Evolutionary conservation across 1,284 basidiomycete species (phyloP), one percentile per base, ranked within the genome.

Genomic region (Entoloma clypeatum): DNA sequence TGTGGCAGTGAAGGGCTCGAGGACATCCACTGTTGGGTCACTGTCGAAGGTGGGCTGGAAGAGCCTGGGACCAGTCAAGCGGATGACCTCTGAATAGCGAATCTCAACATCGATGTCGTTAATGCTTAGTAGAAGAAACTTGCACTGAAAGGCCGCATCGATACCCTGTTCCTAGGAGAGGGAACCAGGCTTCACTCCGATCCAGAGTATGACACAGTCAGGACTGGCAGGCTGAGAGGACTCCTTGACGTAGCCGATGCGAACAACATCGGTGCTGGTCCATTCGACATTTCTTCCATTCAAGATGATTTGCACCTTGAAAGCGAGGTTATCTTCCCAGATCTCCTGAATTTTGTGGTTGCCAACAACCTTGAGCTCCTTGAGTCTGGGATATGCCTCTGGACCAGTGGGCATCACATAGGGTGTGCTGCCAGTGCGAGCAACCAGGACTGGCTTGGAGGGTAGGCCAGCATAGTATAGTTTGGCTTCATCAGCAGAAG

Each of bases 1-100:
- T 6, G 56, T 39, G 14, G 58, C 26, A 28, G 64, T 64, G 21
- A 68, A 47, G 17, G 60, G 60, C 14, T 48, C 38, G 43, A 53
- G 52, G 28, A 62, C 45, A 21, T 58, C 54, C 13, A 41, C 55
- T 29, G 51, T 56, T 24, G 53, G 26, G 48, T 63, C 32, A 13
- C 39, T 6, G 38, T 17, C 16, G 35, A 25, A 36, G 43, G 50
- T 50, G 46, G 47, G 36, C 4, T 35, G 14, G 34, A 60, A 52
- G 42, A 67, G 55, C 47, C 44, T 40, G 13, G 57, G 53, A 43
- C 59, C 54, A 18, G 47, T 54, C 7, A 39, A 58, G 13, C 47
- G 50, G 16, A 21, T 55, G 34, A 59, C 26, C 0, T 16, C 17
- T 11, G 57, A 61, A 42, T 66, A 59, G 16, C 63, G 55, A 26